Base-by-base conservation (phyloP, 2,329 filamentous ascomycete species). In the Cladosporium oxysporum region DNA sequence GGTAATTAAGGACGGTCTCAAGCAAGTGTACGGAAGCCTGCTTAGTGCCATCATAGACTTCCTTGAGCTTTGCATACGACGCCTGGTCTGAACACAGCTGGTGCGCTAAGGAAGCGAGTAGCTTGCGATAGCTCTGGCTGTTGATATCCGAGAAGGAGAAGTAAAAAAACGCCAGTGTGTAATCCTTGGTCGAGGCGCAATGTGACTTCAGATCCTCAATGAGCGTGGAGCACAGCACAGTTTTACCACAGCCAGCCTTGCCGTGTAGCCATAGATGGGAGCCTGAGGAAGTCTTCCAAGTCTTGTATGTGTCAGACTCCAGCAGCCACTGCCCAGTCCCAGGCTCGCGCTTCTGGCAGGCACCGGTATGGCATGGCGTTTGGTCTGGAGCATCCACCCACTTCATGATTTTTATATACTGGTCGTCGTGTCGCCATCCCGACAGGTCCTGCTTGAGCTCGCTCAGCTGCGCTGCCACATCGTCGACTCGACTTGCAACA, bases 211-310 rank as follows among this genome's bases (percentile, higher is more conserved):
- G 59, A 53, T 73, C 70, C 37, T 72, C 69, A 35, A 73, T 68
- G 1, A 62, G 65, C 16, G 68, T 69, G 7, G 70, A 73, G 64
- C 66, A 72, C 8, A 73, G 68, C 1, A 73, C 50, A 2, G 70
- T 73, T 67, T 71, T 73, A 3, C 71, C 68, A 53, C 68, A 71
- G 1, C 71, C 69, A 23, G 69, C 68, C 49, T 69, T 70, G 1
- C 71, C 71, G 35, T 69, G 64, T 10, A 71, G 0, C 70, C 71
- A 74, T 5, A 74, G 21, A 60, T 64, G 55, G 5, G 26, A 14
- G 26, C 21, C 23, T 0, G 6, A 16, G 11, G 53, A 68, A 1
- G 29, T 7, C 33, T 68, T 66, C 72, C 71, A 74, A 2, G n/a
- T 41, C 33, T 60, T 37, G 64, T 73, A 72, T 18, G 49, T 26